Conservation (phyloP, 176 grass and related monocot genomes). For the Poa annua region DNA sequence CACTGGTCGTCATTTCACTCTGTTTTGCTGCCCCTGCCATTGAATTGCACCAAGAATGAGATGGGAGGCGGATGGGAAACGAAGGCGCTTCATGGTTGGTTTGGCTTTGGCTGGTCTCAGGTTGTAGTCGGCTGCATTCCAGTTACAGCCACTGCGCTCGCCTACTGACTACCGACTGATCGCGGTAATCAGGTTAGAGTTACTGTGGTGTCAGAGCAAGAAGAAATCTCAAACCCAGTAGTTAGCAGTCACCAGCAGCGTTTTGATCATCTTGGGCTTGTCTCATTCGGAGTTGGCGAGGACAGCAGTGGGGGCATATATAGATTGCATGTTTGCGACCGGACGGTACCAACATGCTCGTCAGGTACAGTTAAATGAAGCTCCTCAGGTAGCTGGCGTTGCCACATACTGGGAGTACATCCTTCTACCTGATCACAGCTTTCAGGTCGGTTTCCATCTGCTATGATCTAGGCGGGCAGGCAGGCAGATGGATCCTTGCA, state of each 20-base stretch:
- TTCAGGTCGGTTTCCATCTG: background rate
- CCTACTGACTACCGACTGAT: no score
- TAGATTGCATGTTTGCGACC: conserved; percentile 7
- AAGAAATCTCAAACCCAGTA: background rate
- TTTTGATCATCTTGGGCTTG: background rate
- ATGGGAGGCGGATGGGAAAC: background rate
- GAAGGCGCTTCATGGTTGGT: background rate
- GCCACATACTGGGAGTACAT: background rate
- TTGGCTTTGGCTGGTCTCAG: no score
- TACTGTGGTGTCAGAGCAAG: background rate
- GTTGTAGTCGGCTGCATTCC: no score
- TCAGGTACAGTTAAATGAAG: conserved; percentile 34
- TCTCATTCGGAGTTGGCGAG: conserved; percentile 4
- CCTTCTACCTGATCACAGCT: background rate
- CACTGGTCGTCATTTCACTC: background rate
- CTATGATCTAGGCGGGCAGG: background rate
- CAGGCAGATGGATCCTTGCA: background rate
- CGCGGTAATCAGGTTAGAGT: background rate
- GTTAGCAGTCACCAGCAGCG: background rate
- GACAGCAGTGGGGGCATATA: background rate
- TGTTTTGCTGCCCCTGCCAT: background rate
- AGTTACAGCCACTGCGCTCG: no score
- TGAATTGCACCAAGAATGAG: conserved; percentile 40
- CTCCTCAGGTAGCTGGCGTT: background rate
- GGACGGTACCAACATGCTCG: background rate